Evolutionary conservation across 2,329 filamentous ascomycete species (phyloP), one percentile per base, ranked within the genome.

Genomic region (Colletotrichum coccodes): DNA sequence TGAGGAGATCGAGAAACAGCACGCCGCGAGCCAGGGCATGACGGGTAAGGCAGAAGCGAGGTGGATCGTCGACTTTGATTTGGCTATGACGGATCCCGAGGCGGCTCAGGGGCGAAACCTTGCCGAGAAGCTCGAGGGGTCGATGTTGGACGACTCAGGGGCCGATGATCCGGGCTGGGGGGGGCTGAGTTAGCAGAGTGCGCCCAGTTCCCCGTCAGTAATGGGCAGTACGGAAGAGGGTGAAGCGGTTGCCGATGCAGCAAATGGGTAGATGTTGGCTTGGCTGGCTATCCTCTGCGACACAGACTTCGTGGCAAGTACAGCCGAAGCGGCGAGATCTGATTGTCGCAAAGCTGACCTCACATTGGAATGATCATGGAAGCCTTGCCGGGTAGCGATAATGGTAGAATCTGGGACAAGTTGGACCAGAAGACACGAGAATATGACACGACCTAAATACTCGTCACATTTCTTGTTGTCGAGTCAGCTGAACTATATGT

Each of bases 1-100:
- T 4, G 21, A 21, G 9, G 28, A 47, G 23, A 58, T 34, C 1
- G 60, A 34, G 26, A 44, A 28, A 16, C 34, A 32, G 11, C 42
- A 56, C n/a, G 23, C 14, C 12, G 18, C 47, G 16, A 21, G 9
- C 21, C 42, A 61, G 23, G 58, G 47, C 21, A 58, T 58, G 60
- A 58, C 53, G 16, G 50, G 36, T 21, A 57, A 50, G 21, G 40
- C 42, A 14, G 60, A 63, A 28, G 30, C 60, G n/a, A 28, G 28
- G 38, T 63, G 50, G 49, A 44, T 63, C 5, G 16, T 63, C 21
- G 60, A 63, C 4, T 38, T 56, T 3, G 21, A 38, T n/a, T 14
- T 63, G 6, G 60, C 49, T 3, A 47, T 57, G 49, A 63, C 60
- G 4, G 50, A 57, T 26, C 52, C 36, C 18, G 36, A 56, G 26